Evolutionary conservation across 495 filamentous ascomycete species (phyloP), one percentile per base, ranked within the genome.

Genomic region (Xylaria castorea): DNA sequence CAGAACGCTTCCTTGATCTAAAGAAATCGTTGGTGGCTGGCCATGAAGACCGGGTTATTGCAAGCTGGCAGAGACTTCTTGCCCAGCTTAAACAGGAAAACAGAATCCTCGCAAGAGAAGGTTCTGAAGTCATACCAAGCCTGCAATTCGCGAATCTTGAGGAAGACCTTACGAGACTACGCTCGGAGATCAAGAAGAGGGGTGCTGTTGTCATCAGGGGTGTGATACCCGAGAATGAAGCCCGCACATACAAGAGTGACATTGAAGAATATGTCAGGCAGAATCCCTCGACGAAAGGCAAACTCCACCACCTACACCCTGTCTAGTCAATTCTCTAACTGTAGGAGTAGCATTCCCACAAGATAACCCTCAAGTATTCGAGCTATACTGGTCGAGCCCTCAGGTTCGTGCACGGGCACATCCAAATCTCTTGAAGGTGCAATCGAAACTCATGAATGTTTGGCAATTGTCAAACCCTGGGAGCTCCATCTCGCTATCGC

Each of bases 311-410:
- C 44, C 14, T 42, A 27, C 30, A 48, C 42, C 16, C 25, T 53
- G 2, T 32, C 38, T 36, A 70, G 11, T 18, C 20, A 22, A 14
- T 40, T 22, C 3, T 48, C 62, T 60, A 66, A 61, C 83, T 82
- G 20, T 44, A 78, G 50, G 81, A 80, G 5, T 79, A 88, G 84
- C 87, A 48, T 86, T 88, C 75, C 82, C 86, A 68, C 72, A 85
- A 55, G 55, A 83, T 62, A 64, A 82, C 79, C 94, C 94, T 0
- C 90, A 93, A 64, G 93, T 97, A 5, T 95, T 91, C 76, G 94
- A 97, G 77, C 84, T 97, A 3, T 97, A 97, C 83, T 97, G 94
- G 94, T 92, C 92, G 1, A 87, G 89, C 8, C 83, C 91, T 5
- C 94, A 97, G 76, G 83, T 92, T 36, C 86, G 88, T 51, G 94